Evolutionary conservation across 176 grass and related monocot species (phyloP), one percentile per base, ranked within the genome.

Genomic region (Carex kokanica): DNA sequence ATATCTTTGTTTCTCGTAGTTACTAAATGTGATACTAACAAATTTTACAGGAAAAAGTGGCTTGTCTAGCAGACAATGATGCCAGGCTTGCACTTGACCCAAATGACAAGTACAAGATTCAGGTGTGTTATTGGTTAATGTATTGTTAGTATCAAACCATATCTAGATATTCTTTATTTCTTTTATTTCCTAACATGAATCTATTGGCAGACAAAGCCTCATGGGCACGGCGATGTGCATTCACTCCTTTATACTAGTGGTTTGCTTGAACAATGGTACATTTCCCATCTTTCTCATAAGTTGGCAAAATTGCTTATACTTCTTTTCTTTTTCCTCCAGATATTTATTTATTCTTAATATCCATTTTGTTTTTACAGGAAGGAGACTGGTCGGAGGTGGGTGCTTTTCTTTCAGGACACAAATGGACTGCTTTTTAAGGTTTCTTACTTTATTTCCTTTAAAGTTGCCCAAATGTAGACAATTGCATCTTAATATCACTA

Each of bases 351-450:
- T 81, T 29, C 36, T 78, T 27, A 61, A 31, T 60, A 72, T 72
- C 54, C 66, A 51, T 72, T 81, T 68, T 83, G 6, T 69, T 86
- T 93, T 86, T 24, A 55, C 61, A 98, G 95, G 95, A 91, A 90
- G 63, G 84, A 25, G 83, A 79, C 68, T 54, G 91, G 86, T 8
- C 83, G 69, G 78, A 98, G 84, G 74, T 98, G 96, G 96, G 90
- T 98, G 74, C 84, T 98, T 63, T 95, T 98, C 87, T 98, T 98
- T 77, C 96, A 98, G 81, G 96, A 98, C 77, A 98, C 96, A 80
- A 98, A 98, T 81, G 96, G 93, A 72, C 74, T 98, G 71, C 91
- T 98, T 52, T 98, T 98, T 85, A 98, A 98, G 90, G 96, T 98
- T 81, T 91, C 67, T 77, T 82, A 60, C 34, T 25, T 3, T 10